These are phyloP conservation scores for Phytophthora kernoviae DNA, from an alignment of 352 stramenopile species.

Conservation along the genomic window DNA sequence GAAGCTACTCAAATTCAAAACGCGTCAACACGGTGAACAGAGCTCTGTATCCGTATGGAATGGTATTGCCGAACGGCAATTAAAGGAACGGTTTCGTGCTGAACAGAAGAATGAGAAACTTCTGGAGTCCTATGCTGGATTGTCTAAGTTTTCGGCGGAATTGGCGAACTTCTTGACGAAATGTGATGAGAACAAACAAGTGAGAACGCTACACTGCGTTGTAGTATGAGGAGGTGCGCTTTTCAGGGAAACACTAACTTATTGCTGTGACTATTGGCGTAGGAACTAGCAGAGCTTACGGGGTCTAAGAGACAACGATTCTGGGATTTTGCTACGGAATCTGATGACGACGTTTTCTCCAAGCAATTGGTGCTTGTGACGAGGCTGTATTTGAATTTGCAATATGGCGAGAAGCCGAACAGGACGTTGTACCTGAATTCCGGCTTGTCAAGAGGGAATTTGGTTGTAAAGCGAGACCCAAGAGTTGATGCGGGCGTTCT, in stretches of 20 bases:
- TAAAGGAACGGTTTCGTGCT: slow-evolving; percentile 14
- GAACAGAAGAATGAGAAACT: slow-evolving; percentile 30
- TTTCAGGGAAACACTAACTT: slow-evolving; percentile 7
- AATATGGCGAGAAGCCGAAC: neutral
- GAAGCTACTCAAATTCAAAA: slow-evolving; percentile 21
- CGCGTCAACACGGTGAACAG: no score
- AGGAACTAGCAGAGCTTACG: no score
- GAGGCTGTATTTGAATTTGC: neutral
- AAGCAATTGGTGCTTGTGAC: slow-evolving; percentile 11
- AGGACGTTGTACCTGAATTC: slow-evolving; percentile 1
- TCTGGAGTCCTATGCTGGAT: neutral
- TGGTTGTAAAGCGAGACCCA: slow-evolving; percentile 1
- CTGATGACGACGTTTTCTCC: slow-evolving; percentile 11
- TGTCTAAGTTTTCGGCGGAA: slow-evolving; percentile 5
- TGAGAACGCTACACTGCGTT: neutral
- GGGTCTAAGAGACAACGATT: neutral
- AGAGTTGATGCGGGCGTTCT: slow-evolving; percentile 1
- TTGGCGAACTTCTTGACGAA: neutral
- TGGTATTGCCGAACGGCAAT: slow-evolving; percentile 20
- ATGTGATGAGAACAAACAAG: neutral
- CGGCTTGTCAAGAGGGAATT: slow-evolving; percentile 2
- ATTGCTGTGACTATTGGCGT: no score
- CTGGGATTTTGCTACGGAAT: slow-evolving; percentile 5
- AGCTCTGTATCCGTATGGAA: slow-evolving; percentile 14
- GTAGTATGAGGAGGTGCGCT: neutral